Evolutionary conservation across 768 basidiomycete species (phyloP).

Genomic region (Podaxis sp.): DNA sequence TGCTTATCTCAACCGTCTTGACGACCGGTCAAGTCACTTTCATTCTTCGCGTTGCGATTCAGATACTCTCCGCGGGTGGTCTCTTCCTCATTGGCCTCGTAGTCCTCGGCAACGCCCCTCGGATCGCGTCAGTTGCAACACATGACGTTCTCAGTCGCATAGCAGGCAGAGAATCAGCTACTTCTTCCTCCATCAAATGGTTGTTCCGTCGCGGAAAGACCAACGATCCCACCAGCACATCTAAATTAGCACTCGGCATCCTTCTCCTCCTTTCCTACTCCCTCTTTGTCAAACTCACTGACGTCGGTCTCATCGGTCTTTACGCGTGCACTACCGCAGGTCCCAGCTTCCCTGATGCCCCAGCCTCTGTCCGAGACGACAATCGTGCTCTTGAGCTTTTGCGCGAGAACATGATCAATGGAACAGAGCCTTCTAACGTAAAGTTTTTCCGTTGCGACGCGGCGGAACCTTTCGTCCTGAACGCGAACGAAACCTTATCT

Average conservation of each 20-base stretch:
- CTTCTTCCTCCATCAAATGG: slow-evolving; percentile 15
- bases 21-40: slow-evolving; percentile 22
- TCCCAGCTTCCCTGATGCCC: slow-evolving; percentile 13
- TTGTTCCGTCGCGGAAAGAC: slow-evolving; percentile 14
- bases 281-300: neutral
- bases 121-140: slow-evolving; percentile 17
- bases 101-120: slow-evolving; percentile 18
- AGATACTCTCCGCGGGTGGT: slow-evolving; percentile 19
- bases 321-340: slow-evolving; percentile 10
- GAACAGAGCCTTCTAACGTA: neutral
- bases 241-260: slow-evolving; percentile 11
- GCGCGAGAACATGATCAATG: neutral
- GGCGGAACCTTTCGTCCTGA: neutral
- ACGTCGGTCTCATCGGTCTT: neutral
- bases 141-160: slow-evolving; percentile 20
- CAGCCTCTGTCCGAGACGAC: slow-evolving; percentile 15
- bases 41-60: slow-evolving; percentile 20
- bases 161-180: slow-evolving; percentile 15
- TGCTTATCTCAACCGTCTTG: slow-evolving; percentile 6
- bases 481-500: slow-evolving; percentile 8
- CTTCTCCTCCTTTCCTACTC: slow-evolving; percentile 15
- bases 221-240: slow-evolving; percentile 14
- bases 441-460: neutral
- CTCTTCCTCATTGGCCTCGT: slow-evolving; percentile 17
- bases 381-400: slow-evolving; percentile 9